Percentiles rank a stretch among this genome's conserved stretches.
phyloP scores from a whole-genome alignment of 2,329 filamentous ascomycete species.

The Aureobasidium mangrovei region DNA sequence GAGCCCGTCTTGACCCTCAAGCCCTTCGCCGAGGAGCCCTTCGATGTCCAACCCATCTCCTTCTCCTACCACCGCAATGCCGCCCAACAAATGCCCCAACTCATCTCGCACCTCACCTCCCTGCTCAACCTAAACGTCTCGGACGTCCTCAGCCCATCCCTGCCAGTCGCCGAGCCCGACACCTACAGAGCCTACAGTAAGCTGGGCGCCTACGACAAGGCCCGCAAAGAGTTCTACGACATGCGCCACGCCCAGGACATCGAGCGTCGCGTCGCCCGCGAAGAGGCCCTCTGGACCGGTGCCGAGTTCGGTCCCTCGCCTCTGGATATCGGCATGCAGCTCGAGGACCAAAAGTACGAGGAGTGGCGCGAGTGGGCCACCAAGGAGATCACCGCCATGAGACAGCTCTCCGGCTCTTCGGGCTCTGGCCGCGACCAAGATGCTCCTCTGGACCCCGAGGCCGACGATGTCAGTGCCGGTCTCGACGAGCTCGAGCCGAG shows the following conservation, averaged over 20 bases:
- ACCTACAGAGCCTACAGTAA: conserved; percentile 27
- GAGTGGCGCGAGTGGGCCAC: conserved; percentile 76
- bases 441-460: conserved; percentile 28
- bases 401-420: conserved; percentile 30
- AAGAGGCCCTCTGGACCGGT: conserved; percentile 78
- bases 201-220: conserved; percentile 71
- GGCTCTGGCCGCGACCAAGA: conserved; percentile 34
- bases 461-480: conserved; percentile 24
- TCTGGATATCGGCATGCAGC: conserved; percentile 66
- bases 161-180: conserved; percentile 40
- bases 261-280: conserved; percentile 69
- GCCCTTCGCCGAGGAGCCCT: conserved; percentile 4
- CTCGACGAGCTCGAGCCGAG: conserved; percentile 28
- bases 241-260: conserved; percentile 76
- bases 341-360: conserved; percentile 75
- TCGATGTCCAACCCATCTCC: background rate
- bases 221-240: conserved; percentile 83
- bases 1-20: background rate
- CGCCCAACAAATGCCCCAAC: background rate
- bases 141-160: background rate
- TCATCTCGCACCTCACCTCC: conserved; percentile 6
- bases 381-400: conserved; percentile 41
- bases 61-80: conserved; percentile 12
- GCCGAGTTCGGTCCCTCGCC: conserved; percentile 77
- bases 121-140: background rate